Conservation (phyloP, 2,329 filamentous ascomycete species). For the Fusarium sublunatum region DNA sequence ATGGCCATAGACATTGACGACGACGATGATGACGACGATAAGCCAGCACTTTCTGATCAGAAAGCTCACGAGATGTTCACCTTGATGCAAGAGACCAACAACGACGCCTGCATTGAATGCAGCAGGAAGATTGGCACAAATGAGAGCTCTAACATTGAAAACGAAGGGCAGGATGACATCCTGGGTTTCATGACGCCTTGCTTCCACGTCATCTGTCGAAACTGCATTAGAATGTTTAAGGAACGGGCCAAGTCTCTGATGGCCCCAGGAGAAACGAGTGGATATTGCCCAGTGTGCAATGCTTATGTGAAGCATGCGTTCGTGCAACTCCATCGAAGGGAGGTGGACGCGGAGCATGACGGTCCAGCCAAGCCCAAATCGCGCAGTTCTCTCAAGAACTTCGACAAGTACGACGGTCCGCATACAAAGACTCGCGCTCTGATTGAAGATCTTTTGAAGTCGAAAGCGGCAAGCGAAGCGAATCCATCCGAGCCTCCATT, state of each 20-base stretch:
- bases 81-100: conserved; percentile 84
- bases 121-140: conserved; percentile 69
- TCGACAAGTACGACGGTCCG: conserved; percentile 81
- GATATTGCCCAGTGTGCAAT: conserved; percentile 76
- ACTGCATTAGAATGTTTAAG: conserved; percentile 73
- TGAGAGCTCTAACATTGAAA: conserved; percentile 67
- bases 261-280: conserved; percentile 53
- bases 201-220: conserved; percentile 83
- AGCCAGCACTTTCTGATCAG: conserved; percentile 69
- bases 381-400: conserved; percentile 61
- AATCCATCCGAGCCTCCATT: conserved; percentile 76
- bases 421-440: conserved; percentile 92
- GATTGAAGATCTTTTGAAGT: conserved; percentile 76
- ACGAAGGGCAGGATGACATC: conserved; percentile 70
- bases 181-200: conserved; percentile 87
- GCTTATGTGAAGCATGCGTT: conserved; percentile 71
- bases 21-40: conserved; percentile 73
- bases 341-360: conserved; percentile 67
- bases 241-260: conserved; percentile 59
- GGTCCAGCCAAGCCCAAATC: conserved; percentile 56
- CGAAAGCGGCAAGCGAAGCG: conserved; percentile 70
- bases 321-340: conserved; percentile 74
- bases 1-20: conserved; percentile 92
- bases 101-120: conserved; percentile 79
- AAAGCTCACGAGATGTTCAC: conserved; percentile 88